Evolutionary conservation across 73 alveolate species (phyloP).

Genomic region (Paramecium octaurelia): DNA sequence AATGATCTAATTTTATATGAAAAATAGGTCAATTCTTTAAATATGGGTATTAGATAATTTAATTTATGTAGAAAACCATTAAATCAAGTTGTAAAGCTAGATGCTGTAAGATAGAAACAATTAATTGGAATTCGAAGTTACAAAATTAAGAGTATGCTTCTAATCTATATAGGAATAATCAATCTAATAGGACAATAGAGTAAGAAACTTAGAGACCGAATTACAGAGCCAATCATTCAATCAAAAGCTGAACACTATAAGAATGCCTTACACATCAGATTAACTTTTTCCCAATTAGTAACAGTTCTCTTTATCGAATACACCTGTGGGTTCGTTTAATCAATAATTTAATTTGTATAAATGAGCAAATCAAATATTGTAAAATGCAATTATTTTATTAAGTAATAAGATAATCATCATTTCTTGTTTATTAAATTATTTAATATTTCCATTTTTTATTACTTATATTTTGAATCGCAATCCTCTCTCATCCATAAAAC

Average conservation of each 20-base stretch:
- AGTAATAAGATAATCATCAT: not conserved
- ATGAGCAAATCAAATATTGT: not conserved
- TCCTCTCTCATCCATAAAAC: slow-evolving; percentile 3
- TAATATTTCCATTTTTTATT: not conserved
- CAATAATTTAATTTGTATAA: not conserved
- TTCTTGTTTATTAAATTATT: not conserved
- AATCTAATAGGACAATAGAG: not conserved
- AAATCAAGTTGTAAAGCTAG: not conserved
- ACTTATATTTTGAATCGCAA: slow-evolving; percentile 7
- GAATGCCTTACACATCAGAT: not conserved
- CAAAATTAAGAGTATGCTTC: not conserved
- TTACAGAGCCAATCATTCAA: not conserved
- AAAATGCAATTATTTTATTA: not conserved
- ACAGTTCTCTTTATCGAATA: not conserved
- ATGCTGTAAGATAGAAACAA: not conserved
- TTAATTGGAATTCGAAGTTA: not conserved
- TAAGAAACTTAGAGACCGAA: not conserved
- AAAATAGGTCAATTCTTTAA: not conserved
- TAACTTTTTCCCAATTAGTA: not conserved
- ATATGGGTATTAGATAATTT: not conserved
- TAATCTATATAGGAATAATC: not conserved
- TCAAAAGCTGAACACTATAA: not conserved
- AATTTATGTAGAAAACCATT: not conserved
- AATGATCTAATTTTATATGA: not conserved
- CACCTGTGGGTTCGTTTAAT: not conserved